These are phyloP conservation scores for Basidiobolus heterosporus DNA, from an alignment of 371 early-diverging fungal species.

Conservation along the genomic window DNA sequence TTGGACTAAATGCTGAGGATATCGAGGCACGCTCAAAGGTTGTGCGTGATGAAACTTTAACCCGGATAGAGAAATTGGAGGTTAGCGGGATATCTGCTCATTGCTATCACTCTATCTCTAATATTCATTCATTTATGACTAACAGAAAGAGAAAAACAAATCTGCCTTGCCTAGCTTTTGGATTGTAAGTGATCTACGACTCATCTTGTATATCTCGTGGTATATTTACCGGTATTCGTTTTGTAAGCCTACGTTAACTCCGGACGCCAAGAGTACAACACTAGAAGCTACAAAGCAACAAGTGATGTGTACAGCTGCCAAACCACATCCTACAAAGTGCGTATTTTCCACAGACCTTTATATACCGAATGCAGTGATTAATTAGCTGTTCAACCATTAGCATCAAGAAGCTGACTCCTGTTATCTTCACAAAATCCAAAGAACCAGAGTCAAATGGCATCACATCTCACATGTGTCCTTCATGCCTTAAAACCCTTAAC, in stretches of 20 bases:
- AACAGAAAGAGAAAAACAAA: constrained; percentile 28
- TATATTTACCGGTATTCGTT: background rate
- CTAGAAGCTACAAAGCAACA: constrained; percentile 35
- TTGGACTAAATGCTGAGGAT: constrained; percentile 7
- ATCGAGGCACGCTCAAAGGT: constrained; percentile 6
- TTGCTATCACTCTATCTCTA: no score
- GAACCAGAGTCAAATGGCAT: constrained; percentile 43
- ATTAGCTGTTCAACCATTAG: constrained; percentile 13
- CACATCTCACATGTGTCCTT: constrained; percentile 42
- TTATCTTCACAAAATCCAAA: constrained; percentile 50
- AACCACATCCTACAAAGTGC: constrained; percentile 53
- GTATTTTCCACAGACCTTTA: background rate
- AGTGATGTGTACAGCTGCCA: constrained; percentile 49
- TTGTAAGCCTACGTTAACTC: constrained; percentile 54
- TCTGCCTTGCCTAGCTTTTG: constrained; percentile 56
- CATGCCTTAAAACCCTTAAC: constrained; percentile 62
- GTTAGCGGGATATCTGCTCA: constrained; percentile 12
- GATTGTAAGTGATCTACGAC: constrained; percentile 32
- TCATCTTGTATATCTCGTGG: background rate
- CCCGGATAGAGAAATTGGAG: constrained; percentile 28
- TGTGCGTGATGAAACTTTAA: constrained; percentile 23
- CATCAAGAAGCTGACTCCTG: constrained; percentile 54
- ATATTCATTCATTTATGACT: background rate
- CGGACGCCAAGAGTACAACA: constrained; percentile 36
- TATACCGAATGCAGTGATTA: background rate